These are phyloP conservation scores for Yamadazyma phyllophila DNA, from an alignment of 805 yeast genomes.

Conservation along the genomic window DNA sequence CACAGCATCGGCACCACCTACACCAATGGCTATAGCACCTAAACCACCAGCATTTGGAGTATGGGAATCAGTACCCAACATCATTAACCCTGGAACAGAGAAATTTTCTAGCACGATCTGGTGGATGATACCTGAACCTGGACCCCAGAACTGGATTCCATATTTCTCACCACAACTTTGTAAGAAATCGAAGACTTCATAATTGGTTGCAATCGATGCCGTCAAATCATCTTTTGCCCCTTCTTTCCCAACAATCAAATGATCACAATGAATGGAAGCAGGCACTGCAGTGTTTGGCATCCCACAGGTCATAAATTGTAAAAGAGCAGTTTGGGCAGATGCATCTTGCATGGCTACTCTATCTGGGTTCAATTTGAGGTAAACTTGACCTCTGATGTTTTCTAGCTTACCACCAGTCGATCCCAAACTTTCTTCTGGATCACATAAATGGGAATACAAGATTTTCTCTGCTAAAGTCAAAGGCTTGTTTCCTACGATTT, in stretches of 20 bases:
- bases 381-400: slow-evolving; percentile 79
- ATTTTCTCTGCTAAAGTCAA: slow-evolving; percentile 93
- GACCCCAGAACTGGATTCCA: slow-evolving; percentile 98
- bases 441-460: slow-evolving; percentile 84
- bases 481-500: slow-evolving; percentile 65
- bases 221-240: slow-evolving; percentile 85
- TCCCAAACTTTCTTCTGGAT: slow-evolving; percentile 79
- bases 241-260: slow-evolving; percentile 92
- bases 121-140: slow-evolving; percentile 98
- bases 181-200: slow-evolving; percentile 93
- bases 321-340: slow-evolving; percentile 98
- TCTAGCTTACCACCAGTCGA: slow-evolving; percentile 45
- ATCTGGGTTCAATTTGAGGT: slow-evolving; percentile 92
- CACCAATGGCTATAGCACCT: slow-evolving; percentile 98
- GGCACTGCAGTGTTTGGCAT: slow-evolving; percentile 87
- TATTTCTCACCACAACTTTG: slow-evolving; percentile 91
- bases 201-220: slow-evolving; percentile 78
- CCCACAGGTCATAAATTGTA: slow-evolving; percentile 97
- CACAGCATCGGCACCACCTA: slow-evolving; percentile 99
- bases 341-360: slow-evolving; percentile 99
- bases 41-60: slow-evolving; percentile 99
- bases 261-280: slow-evolving; percentile 96
- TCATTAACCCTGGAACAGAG: slow-evolving; percentile 94
- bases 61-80: slow-evolving; percentile 98
- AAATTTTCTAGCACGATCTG: slow-evolving; percentile 97